Conservation (phyloP, 371 early-diverging fungal genomes). For the Smittium mucronatum region DNA sequence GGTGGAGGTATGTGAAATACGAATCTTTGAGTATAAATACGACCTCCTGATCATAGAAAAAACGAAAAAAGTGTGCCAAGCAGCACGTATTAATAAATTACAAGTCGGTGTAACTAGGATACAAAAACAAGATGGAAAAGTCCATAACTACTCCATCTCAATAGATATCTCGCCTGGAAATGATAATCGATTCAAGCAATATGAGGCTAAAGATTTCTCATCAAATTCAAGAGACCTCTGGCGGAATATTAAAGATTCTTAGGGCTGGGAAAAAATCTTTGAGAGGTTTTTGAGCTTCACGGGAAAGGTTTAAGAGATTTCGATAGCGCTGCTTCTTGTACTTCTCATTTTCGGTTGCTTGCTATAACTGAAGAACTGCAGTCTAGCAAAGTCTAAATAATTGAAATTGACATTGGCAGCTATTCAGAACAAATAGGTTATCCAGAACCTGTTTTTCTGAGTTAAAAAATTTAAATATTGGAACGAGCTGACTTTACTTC, state of each 20-base stretch:
- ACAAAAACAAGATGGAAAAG: conserved; percentile 18
- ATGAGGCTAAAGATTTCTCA: not conserved
- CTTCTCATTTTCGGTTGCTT: not conserved
- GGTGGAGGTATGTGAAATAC: not conserved
- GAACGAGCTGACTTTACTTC: not conserved
- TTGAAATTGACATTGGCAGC: not conserved
- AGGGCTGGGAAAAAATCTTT: not conserved
- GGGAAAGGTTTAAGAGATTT: conserved; percentile 7
- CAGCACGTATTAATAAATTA: no score
- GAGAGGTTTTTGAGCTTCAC: not conserved
- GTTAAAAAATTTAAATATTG: not conserved
- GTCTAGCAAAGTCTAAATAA: not conserved
- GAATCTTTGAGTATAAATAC: not conserved
- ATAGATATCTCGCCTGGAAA: not conserved
- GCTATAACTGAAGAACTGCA: not conserved
- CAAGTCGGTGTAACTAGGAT: not conserved
- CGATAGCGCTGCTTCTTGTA: not conserved
- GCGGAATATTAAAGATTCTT: not conserved
- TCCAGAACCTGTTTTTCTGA: not conserved
- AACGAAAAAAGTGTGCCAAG: no score
- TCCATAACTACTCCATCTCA: conserved; percentile 13
- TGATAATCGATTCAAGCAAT: not conserved
- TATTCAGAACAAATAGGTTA: not conserved
- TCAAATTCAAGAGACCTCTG: not conserved
- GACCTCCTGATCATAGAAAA: not conserved